Percentiles rank a stretch among this genome's conserved stretches.
These are phyloP conservation scores for Urostyla sp. DNA, from an alignment of 73 alveolate genomes.

Conservation along the genomic window DNA sequence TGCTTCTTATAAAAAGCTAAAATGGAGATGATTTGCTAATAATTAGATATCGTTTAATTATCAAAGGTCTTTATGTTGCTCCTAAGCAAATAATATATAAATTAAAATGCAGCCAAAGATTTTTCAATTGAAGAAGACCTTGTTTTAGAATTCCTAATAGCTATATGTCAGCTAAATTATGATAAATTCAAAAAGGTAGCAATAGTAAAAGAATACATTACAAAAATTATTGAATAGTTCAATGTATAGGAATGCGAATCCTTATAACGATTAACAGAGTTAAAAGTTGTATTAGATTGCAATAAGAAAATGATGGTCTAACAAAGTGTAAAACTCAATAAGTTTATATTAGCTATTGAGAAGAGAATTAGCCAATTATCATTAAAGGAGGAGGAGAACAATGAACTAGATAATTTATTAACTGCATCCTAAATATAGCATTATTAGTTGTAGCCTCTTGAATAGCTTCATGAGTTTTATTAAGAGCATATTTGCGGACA, in stretches of 20 bases:
- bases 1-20: conserved; percentile 3
- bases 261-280: not conserved
- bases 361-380: not conserved
- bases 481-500: conserved; percentile 12
- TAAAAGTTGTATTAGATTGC: not conserved
- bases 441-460: not conserved
- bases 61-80: conserved; percentile 41
- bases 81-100: conserved; percentile 30
- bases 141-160: not conserved
- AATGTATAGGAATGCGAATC: not conserved
- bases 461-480: not conserved
- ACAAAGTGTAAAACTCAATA: conserved; percentile 12
- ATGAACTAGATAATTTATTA: no score
- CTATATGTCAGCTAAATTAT: conserved; percentile 7
- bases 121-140: conserved; percentile 21
- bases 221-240: conserved; percentile 1
- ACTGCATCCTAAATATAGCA: not conserved
- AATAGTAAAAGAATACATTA: conserved; percentile 28
- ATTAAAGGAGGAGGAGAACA: not conserved
- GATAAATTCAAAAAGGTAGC: conserved; percentile 18
- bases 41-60: conserved; percentile 22
- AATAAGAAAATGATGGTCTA: conserved; percentile 32
- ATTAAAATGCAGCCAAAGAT: conserved; percentile 43
- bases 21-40: conserved; percentile 18
- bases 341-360: not conserved